phyloP scores from a whole-genome alignment of 225 moss, liverwort and hornwort genomes.

The Climacium dendroides region DNA sequence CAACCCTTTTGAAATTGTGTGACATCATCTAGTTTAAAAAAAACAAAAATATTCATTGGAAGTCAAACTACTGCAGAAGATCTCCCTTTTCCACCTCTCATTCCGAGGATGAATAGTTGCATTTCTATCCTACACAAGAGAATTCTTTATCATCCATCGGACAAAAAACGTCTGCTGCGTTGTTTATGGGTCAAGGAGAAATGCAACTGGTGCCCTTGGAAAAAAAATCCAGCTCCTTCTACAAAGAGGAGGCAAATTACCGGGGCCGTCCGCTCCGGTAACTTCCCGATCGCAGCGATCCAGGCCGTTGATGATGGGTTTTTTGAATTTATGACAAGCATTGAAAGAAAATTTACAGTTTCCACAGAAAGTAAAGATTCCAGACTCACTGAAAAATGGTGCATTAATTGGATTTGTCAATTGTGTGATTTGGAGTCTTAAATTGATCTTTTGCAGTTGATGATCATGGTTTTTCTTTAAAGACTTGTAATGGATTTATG shows the following conservation, averaged over 20 bases:
- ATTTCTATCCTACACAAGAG: too few species aligned
- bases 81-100: too few species aligned
- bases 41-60: too few species aligned
- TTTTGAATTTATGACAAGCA: neutral
- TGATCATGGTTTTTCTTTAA: neutral
- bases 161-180: too few species aligned
- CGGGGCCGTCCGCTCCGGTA: neutral
- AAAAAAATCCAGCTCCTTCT: neutral
- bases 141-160: too few species aligned
- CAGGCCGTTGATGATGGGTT: neutral
- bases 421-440: neutral
- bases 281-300: neutral
- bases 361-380: neutral
- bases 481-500: neutral
- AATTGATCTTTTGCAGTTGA: neutral
- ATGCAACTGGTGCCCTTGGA: neutral
- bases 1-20: too few species aligned
- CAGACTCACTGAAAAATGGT: neutral
- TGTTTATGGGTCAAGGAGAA: too few species aligned
- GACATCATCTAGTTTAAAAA: too few species aligned
- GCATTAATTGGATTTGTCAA: neutral
- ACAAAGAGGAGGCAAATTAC: neutral
- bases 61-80: too few species aligned
- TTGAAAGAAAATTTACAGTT: neutral
- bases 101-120: too few species aligned